Percentiles rank a stretch among this genome's conserved stretches.
Evolutionary conservation across 768 basidiomycete species (phyloP).

Genomic region (Rhizopogon vinicolor): DNA sequence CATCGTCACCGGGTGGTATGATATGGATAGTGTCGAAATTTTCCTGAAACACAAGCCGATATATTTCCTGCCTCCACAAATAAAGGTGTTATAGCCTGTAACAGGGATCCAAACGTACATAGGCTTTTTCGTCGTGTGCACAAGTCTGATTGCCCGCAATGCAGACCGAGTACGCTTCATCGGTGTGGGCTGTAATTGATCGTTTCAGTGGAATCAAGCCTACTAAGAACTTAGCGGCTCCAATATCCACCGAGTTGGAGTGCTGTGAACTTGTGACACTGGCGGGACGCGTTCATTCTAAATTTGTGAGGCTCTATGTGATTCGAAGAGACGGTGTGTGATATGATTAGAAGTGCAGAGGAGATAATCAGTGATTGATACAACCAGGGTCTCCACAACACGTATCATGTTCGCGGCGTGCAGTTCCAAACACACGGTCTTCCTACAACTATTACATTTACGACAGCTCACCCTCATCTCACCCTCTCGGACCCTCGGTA

Average conservation of each 20-base stretch:
- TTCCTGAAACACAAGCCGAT: too few species aligned
- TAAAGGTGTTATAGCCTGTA: too few species aligned
- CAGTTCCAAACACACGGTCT: background rate
- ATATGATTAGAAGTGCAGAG: background rate
- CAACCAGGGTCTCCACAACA: background rate
- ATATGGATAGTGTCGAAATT: too few species aligned
- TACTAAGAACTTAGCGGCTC: constrained; percentile 19
- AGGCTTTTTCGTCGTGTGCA: too few species aligned
- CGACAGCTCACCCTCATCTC: constrained; percentile 17
- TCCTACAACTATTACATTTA: constrained; percentile 20
- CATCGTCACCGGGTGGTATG: too few species aligned
- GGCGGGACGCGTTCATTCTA: background rate
- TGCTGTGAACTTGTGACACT: constrained; percentile 11
- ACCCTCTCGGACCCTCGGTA: constrained; percentile 29
- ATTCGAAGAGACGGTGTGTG: constrained; percentile 6
- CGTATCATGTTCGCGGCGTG: background rate
- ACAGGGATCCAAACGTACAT: too few species aligned
- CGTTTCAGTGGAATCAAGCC: constrained; percentile 7
- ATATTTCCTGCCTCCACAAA: too few species aligned
- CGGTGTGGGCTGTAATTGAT: constrained; percentile 15
- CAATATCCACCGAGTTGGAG: constrained; percentile 20
- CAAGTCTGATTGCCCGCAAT: too few species aligned
- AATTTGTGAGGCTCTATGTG: constrained; percentile 2
- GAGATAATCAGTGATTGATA: background rate
- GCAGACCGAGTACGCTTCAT: background rate